A percentile compares a stretch with the other conserved stretches of the same genome.
Conservation (phyloP, 495 filamentous ascomycete species). For the Aspergillus leporis region DNA sequence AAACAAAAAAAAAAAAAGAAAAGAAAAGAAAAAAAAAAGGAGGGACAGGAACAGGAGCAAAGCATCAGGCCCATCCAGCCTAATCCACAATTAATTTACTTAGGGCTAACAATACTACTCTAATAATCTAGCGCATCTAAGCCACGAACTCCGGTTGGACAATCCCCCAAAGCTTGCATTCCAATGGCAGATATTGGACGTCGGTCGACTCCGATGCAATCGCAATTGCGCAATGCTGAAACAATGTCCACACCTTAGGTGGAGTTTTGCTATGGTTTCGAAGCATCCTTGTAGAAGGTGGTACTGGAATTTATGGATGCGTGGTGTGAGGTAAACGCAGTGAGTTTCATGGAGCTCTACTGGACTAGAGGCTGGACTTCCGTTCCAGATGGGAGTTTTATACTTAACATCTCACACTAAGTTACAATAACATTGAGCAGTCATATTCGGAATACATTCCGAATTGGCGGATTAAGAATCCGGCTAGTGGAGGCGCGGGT, state of each 20-base stretch:
- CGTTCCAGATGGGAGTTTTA: not conserved
- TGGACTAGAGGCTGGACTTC: not conserved
- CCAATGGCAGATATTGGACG: constrained; percentile 1
- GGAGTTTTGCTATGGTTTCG: not conserved
- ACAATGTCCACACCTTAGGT: not conserved
- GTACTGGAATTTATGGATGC: not conserved
- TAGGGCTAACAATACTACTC: not conserved
- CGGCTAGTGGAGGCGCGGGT: not conserved
- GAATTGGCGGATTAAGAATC: not conserved
- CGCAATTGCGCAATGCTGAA: constrained; percentile 1
- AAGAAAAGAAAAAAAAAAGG: not conserved
- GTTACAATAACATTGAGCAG: not conserved
- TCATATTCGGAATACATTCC: not conserved
- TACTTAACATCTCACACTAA: not conserved
- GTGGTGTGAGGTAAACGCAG: not conserved
- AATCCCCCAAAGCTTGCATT: constrained; percentile 9
- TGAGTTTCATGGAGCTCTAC: not conserved
- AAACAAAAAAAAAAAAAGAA: not conserved
- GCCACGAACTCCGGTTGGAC: constrained; percentile 22
- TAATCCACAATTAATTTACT: constrained; percentile 18
- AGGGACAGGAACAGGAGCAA: not conserved
- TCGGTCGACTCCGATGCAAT: constrained; percentile 1
- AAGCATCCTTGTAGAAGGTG: not conserved
- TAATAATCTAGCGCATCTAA: constrained; percentile 8
- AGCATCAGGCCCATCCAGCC: not conserved